Base-by-base conservation (phyloP, 345 rosid species). In the Salix viminalis region DNA sequence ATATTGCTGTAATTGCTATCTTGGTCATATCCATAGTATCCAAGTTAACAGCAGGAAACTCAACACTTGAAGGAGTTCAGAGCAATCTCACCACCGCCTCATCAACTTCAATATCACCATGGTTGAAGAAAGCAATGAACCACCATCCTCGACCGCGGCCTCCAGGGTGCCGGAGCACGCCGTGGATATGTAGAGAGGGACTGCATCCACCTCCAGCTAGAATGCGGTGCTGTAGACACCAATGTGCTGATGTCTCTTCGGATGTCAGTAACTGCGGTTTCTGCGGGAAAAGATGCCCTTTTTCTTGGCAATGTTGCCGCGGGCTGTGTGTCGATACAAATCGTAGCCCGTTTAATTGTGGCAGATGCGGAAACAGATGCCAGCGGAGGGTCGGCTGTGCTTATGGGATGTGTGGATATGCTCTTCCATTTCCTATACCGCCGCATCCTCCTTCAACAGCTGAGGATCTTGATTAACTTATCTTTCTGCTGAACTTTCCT, bases 331-430 rank as follows among this genome's bases (percentile, higher is more conserved):
- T 77, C 28, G 70, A 90, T 77, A 80, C 80, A 9, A 83, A 83
- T 15, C 2, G 69, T 9, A 82, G 69, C 42, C 88, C 64, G 0
- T 70, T 70, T 24, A 77, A 90, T 44, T 87, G 91, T 23, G 91
- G 94, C 24, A 71, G 60, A 50, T 86, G 94, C 58, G 82, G 86
- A 13, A 79, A 84, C 50, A 76, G 81, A 75, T 89, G 94, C 74
- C 86, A 87, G 0, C 23, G 73, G 65, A 65, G 84, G 9, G 82
- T 77, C 8, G 82, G 15, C 0, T 88, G 89, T 71, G 7, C 44
- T 6, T 85, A 73, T 73, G 94, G 90, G 39, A 81, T 90, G 89
- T 90, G 94, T 56, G 91, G 92, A 23, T 90, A 90, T 76, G 88
- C 85, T 44, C 13, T 46, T 28, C 84, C 84, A 0, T 8, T 41